A percentile compares a stretch with the other conserved stretches of the same genome.
phyloP scores from a whole-genome alignment of 441 rosid species.

The Populus hybrid region DNA sequence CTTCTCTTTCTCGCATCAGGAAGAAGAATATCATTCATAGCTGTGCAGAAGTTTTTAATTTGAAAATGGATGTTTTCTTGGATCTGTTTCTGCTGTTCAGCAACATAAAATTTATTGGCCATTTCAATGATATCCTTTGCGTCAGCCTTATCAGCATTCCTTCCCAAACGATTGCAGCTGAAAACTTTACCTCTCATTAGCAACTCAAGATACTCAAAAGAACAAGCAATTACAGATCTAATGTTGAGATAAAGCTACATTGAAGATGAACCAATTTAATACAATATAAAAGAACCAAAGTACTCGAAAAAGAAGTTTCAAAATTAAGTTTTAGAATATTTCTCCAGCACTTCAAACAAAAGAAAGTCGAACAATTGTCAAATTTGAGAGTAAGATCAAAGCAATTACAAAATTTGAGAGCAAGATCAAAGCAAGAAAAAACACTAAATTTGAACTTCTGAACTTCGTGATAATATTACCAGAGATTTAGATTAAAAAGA shows the following conservation, averaged over 20 bases:
- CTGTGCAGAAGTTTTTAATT: constrained; percentile 45
- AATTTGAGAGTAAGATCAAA: background rate
- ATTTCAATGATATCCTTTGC: constrained; percentile 78
- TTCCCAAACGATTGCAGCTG: constrained; percentile 78
- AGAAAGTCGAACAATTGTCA: background rate
- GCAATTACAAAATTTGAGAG: background rate
- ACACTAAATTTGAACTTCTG: background rate
- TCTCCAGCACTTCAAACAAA: background rate
- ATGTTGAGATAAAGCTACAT: constrained; percentile 2
- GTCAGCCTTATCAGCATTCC: constrained; percentile 67
- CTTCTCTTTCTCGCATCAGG: constrained; percentile 24
- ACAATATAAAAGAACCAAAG: background rate
- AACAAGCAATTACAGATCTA: background rate
- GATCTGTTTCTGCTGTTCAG: constrained; percentile 75
- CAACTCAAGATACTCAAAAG: constrained; percentile 4
- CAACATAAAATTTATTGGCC: constrained; percentile 59
- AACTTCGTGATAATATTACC: too few relatives aligned
- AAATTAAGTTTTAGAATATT: too few relatives aligned
- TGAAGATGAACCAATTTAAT: background rate
- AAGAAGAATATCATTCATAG: constrained; percentile 68
- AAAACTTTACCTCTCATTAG: constrained; percentile 12
- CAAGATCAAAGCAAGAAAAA: background rate
- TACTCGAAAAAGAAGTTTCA: background rate
- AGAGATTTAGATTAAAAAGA: background rate
- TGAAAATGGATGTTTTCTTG: constrained; percentile 77